phyloP scores from a whole-genome alignment of 1,139 yeast genomes.

The Saccharomyces hybrid region DNA sequence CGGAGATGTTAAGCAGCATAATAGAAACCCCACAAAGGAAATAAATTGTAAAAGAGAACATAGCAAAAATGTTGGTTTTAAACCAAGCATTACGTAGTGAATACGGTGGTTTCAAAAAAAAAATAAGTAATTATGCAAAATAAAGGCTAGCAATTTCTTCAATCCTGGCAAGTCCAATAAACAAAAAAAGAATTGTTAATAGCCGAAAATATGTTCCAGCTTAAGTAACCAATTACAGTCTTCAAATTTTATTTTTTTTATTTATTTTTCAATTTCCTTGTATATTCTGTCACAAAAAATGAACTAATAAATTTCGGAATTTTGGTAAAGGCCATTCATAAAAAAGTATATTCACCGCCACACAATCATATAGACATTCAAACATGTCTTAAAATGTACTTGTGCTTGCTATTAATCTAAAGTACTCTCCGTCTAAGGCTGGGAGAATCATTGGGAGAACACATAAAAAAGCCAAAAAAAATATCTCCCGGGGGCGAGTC shows the following conservation, averaged over 20 bases:
- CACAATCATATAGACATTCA: not conserved
- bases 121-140: not conserved
- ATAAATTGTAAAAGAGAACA: not conserved
- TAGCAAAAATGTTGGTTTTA: not conserved
- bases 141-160: too few species aligned
- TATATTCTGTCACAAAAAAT: too few species aligned
- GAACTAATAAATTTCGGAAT: not conserved
- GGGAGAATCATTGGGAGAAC: not conserved
- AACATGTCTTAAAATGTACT: not conserved
- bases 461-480: constrained; percentile 1
- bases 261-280: too few species aligned
- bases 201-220: too few species aligned
- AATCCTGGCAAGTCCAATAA: not conserved
- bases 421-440: not conserved
- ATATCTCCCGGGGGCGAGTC: constrained; percentile 13
- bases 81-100: not conserved
- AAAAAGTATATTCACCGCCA: not conserved
- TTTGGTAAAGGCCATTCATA: not conserved
- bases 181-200: too few species aligned
- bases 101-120: not conserved
- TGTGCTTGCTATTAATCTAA: not conserved
- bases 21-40: not conserved
- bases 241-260: too few species aligned
- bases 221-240: too few species aligned
- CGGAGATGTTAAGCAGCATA: not conserved